These are phyloP conservation scores for Pouteria campechiana DNA, from an alignment of 179 eudicot genomes.

Conservation along the genomic window DNA sequence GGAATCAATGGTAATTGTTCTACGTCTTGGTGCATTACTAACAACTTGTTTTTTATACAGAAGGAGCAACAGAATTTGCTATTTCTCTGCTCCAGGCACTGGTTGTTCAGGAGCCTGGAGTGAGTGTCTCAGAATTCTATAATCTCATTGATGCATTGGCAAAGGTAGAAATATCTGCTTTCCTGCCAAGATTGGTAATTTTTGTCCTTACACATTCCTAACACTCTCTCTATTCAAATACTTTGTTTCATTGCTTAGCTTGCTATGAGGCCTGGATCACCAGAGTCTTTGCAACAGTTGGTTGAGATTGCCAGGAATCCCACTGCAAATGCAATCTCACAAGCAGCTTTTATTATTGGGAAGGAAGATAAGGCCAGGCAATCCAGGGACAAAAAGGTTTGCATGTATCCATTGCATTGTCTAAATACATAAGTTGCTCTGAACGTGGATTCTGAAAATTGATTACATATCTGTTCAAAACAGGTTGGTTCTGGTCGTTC, in stretches of 20 bases:
- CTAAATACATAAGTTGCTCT: too few relatives aligned
- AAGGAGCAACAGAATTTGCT: constrained; percentile 81
- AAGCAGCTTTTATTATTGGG: constrained; percentile 29
- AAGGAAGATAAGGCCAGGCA: constrained; percentile 54
- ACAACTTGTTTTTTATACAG: constrained; percentile 29
- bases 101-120: constrained; percentile 56
- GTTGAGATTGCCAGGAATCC: constrained; percentile 88
- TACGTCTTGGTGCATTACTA: neutral
- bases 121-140: constrained; percentile 72
- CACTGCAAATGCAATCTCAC: constrained; percentile 25
- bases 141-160: constrained; percentile 68
- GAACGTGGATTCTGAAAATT: too few relatives aligned
- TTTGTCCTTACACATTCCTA: constrained; percentile 7
- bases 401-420: neutral
- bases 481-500: constrained; percentile 41
- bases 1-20: too few relatives aligned
- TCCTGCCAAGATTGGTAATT: too few relatives aligned
- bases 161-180: too few relatives aligned
- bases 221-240: constrained; percentile 3
- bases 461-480: too few relatives aligned
- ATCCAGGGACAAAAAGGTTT: constrained; percentile 69
- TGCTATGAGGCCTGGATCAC: constrained; percentile 92
- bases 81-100: constrained; percentile 65
- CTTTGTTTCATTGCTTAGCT: constrained; percentile 35
- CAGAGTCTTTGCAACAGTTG: constrained; percentile 78